These are phyloP conservation scores for Meyerozyma athensensis DNA, from an alignment of 1,139 yeast genomes.

Conservation along the genomic window DNA sequence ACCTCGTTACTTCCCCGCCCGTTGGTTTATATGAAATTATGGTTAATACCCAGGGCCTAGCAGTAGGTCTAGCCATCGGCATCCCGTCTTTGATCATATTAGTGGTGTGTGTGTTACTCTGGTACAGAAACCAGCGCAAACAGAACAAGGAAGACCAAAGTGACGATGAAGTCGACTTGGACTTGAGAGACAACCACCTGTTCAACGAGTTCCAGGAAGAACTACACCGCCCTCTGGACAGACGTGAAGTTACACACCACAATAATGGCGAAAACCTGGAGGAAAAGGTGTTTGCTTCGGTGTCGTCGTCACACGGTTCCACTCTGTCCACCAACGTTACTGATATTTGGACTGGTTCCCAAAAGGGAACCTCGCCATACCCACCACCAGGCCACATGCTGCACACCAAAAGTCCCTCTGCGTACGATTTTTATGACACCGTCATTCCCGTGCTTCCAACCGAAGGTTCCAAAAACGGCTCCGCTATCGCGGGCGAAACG, in stretches of 20 bases:
- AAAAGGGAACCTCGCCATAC: conserved; percentile 6
- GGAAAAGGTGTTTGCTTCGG: not conserved
- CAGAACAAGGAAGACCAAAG: conserved; percentile 30
- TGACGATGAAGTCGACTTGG: conserved; percentile 32
- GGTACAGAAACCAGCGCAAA: conserved; percentile 29
- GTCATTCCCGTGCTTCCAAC: conserved; percentile 37
- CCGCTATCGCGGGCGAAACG: conserved; percentile 4
- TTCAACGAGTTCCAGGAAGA: conserved; percentile 37
- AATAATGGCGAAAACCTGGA: not conserved
- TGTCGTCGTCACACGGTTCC: conserved; percentile 2
- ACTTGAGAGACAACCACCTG: conserved; percentile 34
- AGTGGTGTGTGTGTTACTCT: conserved; percentile 17
- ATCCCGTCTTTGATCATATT: conserved; percentile 31
- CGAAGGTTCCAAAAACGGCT: not conserved
- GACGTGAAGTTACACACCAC: not conserved
- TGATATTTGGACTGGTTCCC: not conserved
- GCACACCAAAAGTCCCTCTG: conserved; percentile 20
- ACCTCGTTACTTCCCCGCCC: not conserved
- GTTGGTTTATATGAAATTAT: conserved; percentile 4
- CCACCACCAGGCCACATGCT: conserved; percentile 10
- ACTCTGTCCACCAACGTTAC: conserved; percentile 4
- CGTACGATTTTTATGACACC: conserved; percentile 42
- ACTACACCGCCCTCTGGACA: conserved; percentile 23
- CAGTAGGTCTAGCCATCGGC: conserved; percentile 44
- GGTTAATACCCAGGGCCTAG: conserved; percentile 13